Evolutionary conservation across 2,329 filamentous ascomycete species (phyloP).

Genomic region (Colletotrichum incanum): DNA sequence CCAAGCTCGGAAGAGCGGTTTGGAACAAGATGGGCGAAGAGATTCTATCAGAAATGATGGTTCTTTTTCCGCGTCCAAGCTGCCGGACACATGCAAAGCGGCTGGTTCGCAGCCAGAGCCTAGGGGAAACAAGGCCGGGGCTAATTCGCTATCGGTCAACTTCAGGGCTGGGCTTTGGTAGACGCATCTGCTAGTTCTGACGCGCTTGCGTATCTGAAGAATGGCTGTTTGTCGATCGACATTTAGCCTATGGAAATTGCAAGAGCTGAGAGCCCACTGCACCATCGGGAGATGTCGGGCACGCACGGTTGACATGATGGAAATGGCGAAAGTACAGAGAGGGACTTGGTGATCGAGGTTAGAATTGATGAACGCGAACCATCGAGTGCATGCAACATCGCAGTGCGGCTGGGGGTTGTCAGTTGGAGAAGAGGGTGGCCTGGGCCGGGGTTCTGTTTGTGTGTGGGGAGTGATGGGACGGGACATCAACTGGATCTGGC

Average conservation of each 20-base stretch:
- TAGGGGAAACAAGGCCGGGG: not conserved
- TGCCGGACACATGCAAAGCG: conserved; percentile 15
- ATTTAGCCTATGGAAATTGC: conserved; percentile 29
- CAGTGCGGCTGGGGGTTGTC: conserved; percentile 6
- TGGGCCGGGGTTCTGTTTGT: conserved; percentile 20
- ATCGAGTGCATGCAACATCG: conserved; percentile 1
- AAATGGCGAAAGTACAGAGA: not conserved
- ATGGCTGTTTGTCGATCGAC: not conserved
- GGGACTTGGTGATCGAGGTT: not conserved
- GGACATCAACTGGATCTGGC: conserved; percentile 21
- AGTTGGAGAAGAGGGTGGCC: conserved; percentile 17
- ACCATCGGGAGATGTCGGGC: conserved; percentile 39
- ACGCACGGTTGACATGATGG: not conserved
- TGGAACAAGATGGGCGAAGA: conserved; percentile 4
- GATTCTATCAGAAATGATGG: conserved; percentile 34
- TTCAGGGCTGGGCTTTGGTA: conserved; percentile 12
- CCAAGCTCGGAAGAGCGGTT: conserved; percentile 1
- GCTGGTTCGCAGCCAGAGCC: not conserved
- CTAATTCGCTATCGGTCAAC: conserved; percentile 1
- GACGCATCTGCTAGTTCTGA: conserved; percentile 10
- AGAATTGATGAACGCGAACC: conserved; percentile 9
- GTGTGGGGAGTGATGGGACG: conserved; percentile 28
- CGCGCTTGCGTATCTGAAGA: not conserved
- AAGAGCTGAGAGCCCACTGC: conserved; percentile 16
- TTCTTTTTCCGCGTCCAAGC: conserved; percentile 18